A percentile compares a stretch with the other conserved stretches of the same genome.
These are phyloP conservation scores for Neonectria faginata DNA, from an alignment of 2,329 filamentous ascomycete species.

Conservation along the genomic window DNA sequence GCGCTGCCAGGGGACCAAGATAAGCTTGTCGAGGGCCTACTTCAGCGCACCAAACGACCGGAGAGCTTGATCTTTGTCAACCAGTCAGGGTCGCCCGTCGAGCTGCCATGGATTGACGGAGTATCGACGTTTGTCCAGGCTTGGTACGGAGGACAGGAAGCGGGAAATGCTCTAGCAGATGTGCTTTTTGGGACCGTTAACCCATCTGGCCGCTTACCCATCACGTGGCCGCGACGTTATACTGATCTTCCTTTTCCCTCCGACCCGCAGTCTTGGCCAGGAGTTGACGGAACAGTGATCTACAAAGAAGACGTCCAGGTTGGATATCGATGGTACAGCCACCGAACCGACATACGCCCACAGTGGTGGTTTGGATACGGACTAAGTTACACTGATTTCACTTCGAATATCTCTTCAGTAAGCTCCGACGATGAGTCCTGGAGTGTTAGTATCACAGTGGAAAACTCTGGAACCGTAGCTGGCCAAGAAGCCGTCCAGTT, in stretches of 20 bases:
- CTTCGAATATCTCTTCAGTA: not conserved
- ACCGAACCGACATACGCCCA: not conserved
- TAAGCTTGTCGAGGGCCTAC: conserved; percentile 12
- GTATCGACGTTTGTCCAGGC: conserved; percentile 18
- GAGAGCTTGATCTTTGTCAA: conserved; percentile 30
- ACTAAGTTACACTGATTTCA: conserved; percentile 12
- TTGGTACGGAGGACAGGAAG: conserved; percentile 29
- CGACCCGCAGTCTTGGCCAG: conserved; percentile 23
- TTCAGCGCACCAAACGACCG: conserved; percentile 2
- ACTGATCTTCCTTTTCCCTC: conserved; percentile 15
- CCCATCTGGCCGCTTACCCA: conserved; percentile 20
- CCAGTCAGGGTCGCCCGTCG: conserved; percentile 32
- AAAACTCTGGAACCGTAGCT: not conserved
- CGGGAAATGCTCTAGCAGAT: conserved; percentile 21
- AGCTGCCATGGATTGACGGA: conserved; percentile 22
- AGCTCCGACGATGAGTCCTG: not conserved
- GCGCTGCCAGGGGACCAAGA: conserved; percentile 26
- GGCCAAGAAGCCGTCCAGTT: conserved; percentile 18
- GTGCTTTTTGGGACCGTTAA: conserved; percentile 19
- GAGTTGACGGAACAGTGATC: conserved; percentile 18
- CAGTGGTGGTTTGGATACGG: conserved; percentile 27
- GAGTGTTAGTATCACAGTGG: not conserved
- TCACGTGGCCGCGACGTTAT: conserved; percentile 20
- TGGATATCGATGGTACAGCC: conserved; percentile 29
- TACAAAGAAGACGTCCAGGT: conserved; percentile 27